phyloP scores from a whole-genome alignment of 306 rosid genomes.

The Vigna unguiculata region DNA sequence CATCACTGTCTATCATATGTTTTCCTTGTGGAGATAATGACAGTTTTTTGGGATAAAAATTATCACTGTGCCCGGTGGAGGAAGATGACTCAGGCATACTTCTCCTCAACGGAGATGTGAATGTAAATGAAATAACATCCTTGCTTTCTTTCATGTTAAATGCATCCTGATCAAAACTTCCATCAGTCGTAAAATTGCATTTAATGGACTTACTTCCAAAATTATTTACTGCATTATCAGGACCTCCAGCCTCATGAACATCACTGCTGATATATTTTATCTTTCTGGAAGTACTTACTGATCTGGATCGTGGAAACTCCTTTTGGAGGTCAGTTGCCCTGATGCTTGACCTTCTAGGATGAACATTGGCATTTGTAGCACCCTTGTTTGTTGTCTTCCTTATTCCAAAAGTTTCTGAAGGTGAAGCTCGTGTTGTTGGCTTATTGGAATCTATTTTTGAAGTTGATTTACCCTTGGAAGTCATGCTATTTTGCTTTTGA shows the following conservation, averaged over 20 bases:
- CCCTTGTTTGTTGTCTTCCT: slow-evolving; percentile 56
- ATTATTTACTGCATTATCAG: slow-evolving; percentile 43
- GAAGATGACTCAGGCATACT: slow-evolving; percentile 52
- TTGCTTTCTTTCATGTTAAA: slow-evolving; percentile 63
- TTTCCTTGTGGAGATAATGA: slow-evolving; percentile 54
- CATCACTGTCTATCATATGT: slow-evolving; percentile 60
- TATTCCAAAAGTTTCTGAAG: slow-evolving; percentile 54
- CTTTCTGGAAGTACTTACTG: slow-evolving; percentile 45
- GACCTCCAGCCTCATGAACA: slow-evolving; percentile 50
- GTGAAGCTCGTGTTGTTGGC: slow-evolving; percentile 45
- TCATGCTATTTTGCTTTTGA: slow-evolving; percentile 78
- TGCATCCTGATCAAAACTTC: slow-evolving; percentile 51
- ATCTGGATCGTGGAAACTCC: slow-evolving; percentile 55
- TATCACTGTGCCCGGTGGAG: slow-evolving; percentile 51
- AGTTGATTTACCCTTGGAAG: slow-evolving; percentile 55
- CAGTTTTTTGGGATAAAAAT: slow-evolving; percentile 48
- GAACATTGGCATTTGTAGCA: slow-evolving; percentile 53
- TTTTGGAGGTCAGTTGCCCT: slow-evolving; percentile 49
- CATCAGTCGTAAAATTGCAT: slow-evolving; percentile 60
- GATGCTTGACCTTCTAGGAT: slow-evolving; percentile 53
- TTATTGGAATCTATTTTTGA: slow-evolving; percentile 58
- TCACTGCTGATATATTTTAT: slow-evolving; percentile 46
- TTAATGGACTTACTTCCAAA: slow-evolving; percentile 61
- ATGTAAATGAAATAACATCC: slow-evolving; percentile 88
- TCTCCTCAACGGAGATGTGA: slow-evolving; percentile 82